Conservation (phyloP, 495 filamentous ascomycete species). For the Tuber microsphaerosporum region DNA sequence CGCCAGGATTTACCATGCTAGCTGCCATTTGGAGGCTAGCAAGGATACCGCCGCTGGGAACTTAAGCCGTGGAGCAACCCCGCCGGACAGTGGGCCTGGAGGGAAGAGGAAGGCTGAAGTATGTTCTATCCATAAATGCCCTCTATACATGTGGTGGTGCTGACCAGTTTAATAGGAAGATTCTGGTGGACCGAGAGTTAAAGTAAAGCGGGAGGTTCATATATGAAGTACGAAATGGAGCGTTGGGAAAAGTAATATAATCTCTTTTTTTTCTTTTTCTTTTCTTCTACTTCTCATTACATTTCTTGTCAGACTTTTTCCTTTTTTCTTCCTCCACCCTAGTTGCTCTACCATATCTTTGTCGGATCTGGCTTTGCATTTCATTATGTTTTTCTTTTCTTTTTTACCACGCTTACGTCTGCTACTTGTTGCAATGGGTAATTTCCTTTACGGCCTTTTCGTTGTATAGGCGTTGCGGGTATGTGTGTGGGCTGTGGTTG, state of each 20-base stretch:
- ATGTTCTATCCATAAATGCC: constrained; percentile 23
- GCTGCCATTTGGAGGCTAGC: constrained; percentile 76
- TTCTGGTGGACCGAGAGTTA: constrained; percentile 37
- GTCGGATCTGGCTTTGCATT: constrained; percentile 4
- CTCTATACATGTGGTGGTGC: not conserved
- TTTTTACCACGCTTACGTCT: constrained; percentile 19
- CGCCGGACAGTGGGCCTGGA: constrained; percentile 34
- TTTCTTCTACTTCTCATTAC: constrained; percentile 10
- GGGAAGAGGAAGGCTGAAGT: constrained; percentile 42
- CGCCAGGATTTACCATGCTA: constrained; percentile 79
- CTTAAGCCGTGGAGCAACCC: constrained; percentile 36
- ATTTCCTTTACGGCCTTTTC: not conserved
- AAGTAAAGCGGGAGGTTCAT: constrained; percentile 37
- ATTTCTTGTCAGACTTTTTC: constrained; percentile 5
- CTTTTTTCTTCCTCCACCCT: not conserved
- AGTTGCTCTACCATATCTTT: constrained; percentile 2
- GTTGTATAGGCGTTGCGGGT: constrained; percentile 4
- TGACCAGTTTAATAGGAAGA: constrained; percentile 23
- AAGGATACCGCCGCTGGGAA: constrained; percentile 48
- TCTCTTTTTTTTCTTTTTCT: constrained; percentile 1
- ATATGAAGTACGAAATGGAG: constrained; percentile 7
- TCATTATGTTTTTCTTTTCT: constrained; percentile 5
- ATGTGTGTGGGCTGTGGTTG: not conserved
- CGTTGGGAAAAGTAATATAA: constrained; percentile 11
- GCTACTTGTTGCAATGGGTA: constrained; percentile 9